Conservation (phyloP, 2,329 filamentous ascomycete species). For the Raffaelea deltoideospora region DNA sequence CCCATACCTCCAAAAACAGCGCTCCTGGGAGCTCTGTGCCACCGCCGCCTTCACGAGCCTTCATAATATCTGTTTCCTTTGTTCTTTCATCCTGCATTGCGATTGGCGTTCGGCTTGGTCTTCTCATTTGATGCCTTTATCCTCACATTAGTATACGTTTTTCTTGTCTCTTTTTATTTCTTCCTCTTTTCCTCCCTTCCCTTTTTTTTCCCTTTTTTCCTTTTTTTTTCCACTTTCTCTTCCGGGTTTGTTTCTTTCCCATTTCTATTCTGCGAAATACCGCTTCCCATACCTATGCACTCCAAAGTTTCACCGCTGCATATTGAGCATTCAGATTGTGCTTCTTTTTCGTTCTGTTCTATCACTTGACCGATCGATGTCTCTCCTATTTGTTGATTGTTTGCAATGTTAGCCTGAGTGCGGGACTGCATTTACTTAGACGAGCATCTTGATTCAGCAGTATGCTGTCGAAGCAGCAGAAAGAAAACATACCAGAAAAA, state of each 20-base stretch:
- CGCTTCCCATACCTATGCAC: no score
- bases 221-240: neutral
- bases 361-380: no score
- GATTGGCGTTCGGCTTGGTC: conserved; percentile 22
- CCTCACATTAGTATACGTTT: neutral
- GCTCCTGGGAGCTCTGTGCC: conserved; percentile 5
- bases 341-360: no score
- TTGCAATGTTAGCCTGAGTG: no score
- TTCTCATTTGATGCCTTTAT: conserved; percentile 3
- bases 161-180: conserved; percentile 7
- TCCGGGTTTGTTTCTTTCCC: neutral
- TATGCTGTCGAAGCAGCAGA: no score
- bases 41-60: conserved; percentile 2
- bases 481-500: no score
- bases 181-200: neutral
- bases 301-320: no score
- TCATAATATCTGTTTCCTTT: conserved; percentile 9
- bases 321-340: no score
- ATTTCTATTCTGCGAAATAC: no score
- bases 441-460: no score
- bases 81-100: conserved; percentile 18
- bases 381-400: no score
- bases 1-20: conserved; percentile 3
- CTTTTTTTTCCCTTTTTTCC: neutral
- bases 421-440: no score